Evolutionary conservation across 148 eudicot genomes (phyloP), one percentile per base, ranked within the genome.

Genomic region (Silene uniflora): DNA sequence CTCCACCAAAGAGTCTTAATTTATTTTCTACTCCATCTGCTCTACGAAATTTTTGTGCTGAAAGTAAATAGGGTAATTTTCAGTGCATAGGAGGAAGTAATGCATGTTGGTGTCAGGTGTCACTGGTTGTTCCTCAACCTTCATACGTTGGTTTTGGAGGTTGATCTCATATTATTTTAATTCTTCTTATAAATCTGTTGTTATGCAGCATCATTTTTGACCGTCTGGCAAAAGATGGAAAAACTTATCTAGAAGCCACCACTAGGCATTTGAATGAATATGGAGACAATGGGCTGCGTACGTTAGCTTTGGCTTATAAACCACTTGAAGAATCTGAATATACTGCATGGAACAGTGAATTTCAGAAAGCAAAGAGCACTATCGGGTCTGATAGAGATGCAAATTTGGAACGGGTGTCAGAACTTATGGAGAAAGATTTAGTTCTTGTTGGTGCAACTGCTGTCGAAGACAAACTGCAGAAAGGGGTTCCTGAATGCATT

Each of bases 371-470:
- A 23, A 90, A 86, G 81, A 88, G 89, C 75, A 74, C 96, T 32
- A 88, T 94, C 71, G 85, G 88, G 58, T 84, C 89, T 78, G 91
- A 91, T 75, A 79, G 98, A 70, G 96, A 90, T 16, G 84, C 84
- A 70, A 87, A 79, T 86, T 89, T 91, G 35, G 98, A 94, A 62
- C 85, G 80, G 72, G 62, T 87, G 58, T 85, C 97, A 56, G 93
- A 94, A 74, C 54, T 77, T 82, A 91, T 94, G 89, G 98, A 94
- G 77, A 94, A 68, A 83, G 97, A 94, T 67, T 84, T 94, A 54
- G 86, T 94, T 76, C 98, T 94, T 77, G 88, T 94, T 32, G 97
- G 98, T 69, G 98, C 97, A 69, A 94, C 98, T 52, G 98, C 98
- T 54, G 94, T 94, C 4, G 98, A 94, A 78, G 98, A 94, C 83